A percentile compares a stretch with the other conserved stretches of the same genome.
Conservation (phyloP, 2,329 filamentous ascomycete species). For the Acrodontium crateriforme region DNA sequence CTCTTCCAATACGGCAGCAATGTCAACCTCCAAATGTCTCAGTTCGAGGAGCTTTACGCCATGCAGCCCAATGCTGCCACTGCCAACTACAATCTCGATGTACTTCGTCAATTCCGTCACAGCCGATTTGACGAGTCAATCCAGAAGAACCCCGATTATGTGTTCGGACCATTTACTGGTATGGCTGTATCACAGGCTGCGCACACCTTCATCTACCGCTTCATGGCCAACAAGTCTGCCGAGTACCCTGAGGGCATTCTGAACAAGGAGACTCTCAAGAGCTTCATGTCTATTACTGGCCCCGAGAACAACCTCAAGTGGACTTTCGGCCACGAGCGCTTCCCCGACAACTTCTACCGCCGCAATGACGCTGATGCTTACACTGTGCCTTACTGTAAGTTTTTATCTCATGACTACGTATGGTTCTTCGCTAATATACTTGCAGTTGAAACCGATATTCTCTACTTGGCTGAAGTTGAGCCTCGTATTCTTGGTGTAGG, state of each 20-base stretch:
- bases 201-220: constrained; percentile 23
- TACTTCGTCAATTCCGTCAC: constrained; percentile 16
- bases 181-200: constrained; percentile 18
- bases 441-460: constrained; percentile 14
- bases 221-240: constrained; percentile 27
- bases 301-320: constrained; percentile 18
- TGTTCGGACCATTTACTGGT: constrained; percentile 15
- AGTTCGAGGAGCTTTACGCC: constrained; percentile 15
- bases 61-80: constrained; percentile 11
- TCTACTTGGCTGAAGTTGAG: constrained; percentile 14
- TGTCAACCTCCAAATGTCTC: constrained; percentile 7
- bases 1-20: constrained; percentile 17
- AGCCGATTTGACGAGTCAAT: constrained; percentile 18
- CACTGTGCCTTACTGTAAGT: constrained; percentile 17
- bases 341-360: constrained; percentile 29
- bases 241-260: constrained; percentile 25
- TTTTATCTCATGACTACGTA: not conserved
- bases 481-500: constrained; percentile 20
- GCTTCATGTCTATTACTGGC: constrained; percentile 26
- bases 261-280: constrained; percentile 25
- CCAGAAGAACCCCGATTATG: constrained; percentile 15
- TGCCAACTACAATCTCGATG: constrained; percentile 20
- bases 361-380: constrained; percentile 20
- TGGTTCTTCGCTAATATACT: not conserved
- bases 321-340: constrained; percentile 25